phyloP scores from a whole-genome alignment of 768 basidiomycete species.

The Strobilomyces confusus region DNA sequence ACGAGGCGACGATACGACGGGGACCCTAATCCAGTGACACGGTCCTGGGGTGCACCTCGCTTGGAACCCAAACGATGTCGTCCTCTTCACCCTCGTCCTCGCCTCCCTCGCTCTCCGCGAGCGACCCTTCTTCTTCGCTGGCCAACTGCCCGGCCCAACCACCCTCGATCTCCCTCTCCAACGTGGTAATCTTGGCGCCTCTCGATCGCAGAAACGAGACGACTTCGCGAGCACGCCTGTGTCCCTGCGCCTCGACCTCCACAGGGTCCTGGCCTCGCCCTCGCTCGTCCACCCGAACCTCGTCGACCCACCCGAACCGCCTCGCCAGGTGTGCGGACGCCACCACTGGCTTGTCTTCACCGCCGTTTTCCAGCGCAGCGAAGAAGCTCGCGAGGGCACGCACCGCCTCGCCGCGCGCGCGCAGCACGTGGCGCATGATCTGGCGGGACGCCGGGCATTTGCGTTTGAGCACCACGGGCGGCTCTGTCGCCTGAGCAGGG shows the following conservation, averaged over 20 bases:
- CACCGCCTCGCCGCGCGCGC: slow-evolving; percentile 80
- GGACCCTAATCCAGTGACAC: slow-evolving; percentile 12
- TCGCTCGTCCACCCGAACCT: slow-evolving; percentile 21
- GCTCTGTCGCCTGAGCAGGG: slow-evolving; percentile 33
- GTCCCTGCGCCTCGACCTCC: slow-evolving; percentile 38
- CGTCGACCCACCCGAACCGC: slow-evolving; percentile 38
- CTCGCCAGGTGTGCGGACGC: slow-evolving; percentile 47
- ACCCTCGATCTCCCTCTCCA: slow-evolving; percentile 44
- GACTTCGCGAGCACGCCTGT: slow-evolving; percentile 69
- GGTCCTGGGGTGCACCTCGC: slow-evolving; percentile 9
- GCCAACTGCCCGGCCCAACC: slow-evolving; percentile 66
- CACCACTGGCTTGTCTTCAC: slow-evolving; percentile 45
- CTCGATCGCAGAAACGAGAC: slow-evolving; percentile 60
- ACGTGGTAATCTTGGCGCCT: slow-evolving; percentile 67
- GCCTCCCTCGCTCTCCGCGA: slow-evolving; percentile 20
- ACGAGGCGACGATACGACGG: slow-evolving; percentile 7
- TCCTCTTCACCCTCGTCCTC: slow-evolving; percentile 26
- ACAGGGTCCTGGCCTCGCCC: slow-evolving; percentile 24
- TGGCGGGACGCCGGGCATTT: slow-evolving; percentile 69
- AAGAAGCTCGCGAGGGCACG: slow-evolving; percentile 72
- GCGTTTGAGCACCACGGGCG: slow-evolving; percentile 31
- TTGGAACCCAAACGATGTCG: slow-evolving; percentile 32
- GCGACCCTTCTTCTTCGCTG: slow-evolving; percentile 45
- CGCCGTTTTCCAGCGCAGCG: slow-evolving; percentile 52
- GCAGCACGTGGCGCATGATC: slow-evolving; percentile 84